phyloP scores from a whole-genome alignment of 345 rosid genomes.

The Camelina neglecta region DNA sequence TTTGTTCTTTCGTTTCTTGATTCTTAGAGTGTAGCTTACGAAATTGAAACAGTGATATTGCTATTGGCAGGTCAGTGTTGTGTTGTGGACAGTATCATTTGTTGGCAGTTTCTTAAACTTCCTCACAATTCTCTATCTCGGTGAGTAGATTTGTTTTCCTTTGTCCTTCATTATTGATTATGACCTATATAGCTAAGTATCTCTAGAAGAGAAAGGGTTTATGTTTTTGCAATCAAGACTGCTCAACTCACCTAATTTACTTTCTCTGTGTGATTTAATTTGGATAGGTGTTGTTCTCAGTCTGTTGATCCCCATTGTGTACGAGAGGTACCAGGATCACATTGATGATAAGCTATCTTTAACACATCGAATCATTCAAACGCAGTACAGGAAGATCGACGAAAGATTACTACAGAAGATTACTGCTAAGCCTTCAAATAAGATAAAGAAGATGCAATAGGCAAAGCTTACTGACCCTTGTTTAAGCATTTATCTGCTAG shows the following conservation, averaged over 20 bases:
- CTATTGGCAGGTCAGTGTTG: constrained; percentile 63
- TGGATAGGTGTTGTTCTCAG: constrained; percentile 72
- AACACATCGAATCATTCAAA: constrained; percentile 55
- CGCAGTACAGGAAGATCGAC: constrained; percentile 64
- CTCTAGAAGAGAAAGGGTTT: too few relatives aligned
- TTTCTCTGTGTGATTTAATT: neutral
- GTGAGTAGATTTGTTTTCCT: constrained; percentile 51
- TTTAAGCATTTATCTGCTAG: neutral
- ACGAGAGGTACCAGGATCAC: constrained; percentile 70
- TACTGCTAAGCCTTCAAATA: constrained; percentile 48
- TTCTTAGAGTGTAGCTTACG: neutral
- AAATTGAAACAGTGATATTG: neutral
- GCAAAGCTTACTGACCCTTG: constrained; percentile 42
- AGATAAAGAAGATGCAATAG: constrained; percentile 79
- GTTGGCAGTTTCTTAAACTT: constrained; percentile 73
- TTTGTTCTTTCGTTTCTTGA: neutral
- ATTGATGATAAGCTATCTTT: constrained; percentile 68
- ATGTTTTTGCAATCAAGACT: neutral
- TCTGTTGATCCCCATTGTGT: constrained; percentile 65
- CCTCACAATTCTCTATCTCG: constrained; percentile 73
- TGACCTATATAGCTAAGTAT: too few relatives aligned
- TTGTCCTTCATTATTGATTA: neutral
- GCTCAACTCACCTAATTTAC: neutral
- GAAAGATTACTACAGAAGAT: constrained; percentile 60
- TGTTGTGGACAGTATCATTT: constrained; percentile 63